phyloP scores from a whole-genome alignment of 768 basidiomycete species.

The Podaxis mareebaensis region DNA sequence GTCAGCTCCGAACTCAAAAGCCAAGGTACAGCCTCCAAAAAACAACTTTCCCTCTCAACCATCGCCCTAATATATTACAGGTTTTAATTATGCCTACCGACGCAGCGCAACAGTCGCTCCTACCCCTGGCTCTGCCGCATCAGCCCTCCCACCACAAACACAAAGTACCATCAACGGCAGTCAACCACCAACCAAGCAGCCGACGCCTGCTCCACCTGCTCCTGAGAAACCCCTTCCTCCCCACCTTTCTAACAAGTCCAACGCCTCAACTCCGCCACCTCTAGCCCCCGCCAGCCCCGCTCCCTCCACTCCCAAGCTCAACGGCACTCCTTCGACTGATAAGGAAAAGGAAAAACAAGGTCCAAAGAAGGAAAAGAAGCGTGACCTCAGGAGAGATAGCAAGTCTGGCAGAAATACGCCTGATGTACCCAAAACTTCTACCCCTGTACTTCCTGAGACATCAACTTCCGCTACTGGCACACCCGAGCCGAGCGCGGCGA shows the following conservation, averaged over 20 bases:
- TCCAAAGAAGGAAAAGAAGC: slow-evolving; percentile 63
- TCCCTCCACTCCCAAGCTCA: slow-evolving; percentile 38
- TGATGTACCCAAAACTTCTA: slow-evolving; percentile 28
- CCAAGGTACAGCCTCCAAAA: slow-evolving; percentile 59
- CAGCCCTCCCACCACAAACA: slow-evolving; percentile 43
- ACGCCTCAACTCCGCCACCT: slow-evolving; percentile 35
- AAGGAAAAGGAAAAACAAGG: slow-evolving; percentile 60
- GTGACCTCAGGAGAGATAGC: slow-evolving; percentile 40
- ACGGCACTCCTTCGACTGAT: slow-evolving; percentile 42
- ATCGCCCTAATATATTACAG: slow-evolving; percentile 36
- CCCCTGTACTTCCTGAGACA: slow-evolving; percentile 30
- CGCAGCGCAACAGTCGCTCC: slow-evolving; percentile 62
- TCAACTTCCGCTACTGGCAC: slow-evolving; percentile 19
- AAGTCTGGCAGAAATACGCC: slow-evolving; percentile 32
- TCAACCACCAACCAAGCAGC: slow-evolving; percentile 36
- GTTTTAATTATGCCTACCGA: slow-evolving; percentile 96
- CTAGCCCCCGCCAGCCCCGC: slow-evolving; percentile 33
- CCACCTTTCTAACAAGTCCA: slow-evolving; percentile 35
- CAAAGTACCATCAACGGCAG: slow-evolving; percentile 33
- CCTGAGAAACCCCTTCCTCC: slow-evolving; percentile 32
- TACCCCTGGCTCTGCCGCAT: slow-evolving; percentile 59
- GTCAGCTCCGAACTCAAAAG: slow-evolving; percentile 91
- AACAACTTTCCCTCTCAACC: background rate
- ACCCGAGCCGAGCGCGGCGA: slow-evolving; percentile 4
- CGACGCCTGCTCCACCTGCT: slow-evolving; percentile 31